These are phyloP conservation scores for Breynia disticha DNA, from an alignment of 441 rosid species.

Conservation along the genomic window DNA sequence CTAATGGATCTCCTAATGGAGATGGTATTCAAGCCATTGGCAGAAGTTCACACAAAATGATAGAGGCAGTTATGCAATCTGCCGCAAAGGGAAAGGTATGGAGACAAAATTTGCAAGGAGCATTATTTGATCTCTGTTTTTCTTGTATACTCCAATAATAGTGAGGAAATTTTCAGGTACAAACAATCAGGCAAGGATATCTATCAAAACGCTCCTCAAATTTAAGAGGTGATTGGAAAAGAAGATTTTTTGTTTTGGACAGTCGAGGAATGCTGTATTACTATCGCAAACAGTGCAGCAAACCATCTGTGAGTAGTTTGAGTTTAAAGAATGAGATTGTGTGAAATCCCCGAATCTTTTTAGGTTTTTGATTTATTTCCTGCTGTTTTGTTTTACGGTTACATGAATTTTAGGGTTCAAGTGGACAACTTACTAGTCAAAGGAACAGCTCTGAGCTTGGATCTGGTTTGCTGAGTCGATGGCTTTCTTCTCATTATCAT, in stretches of 20 bases:
- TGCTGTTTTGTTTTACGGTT: constrained; percentile 9
- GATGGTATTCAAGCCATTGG: constrained; percentile 98
- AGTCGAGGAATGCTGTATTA: constrained; percentile 98
- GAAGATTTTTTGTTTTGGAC: constrained; percentile 97
- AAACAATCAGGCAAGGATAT: constrained; percentile 96
- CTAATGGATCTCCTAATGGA: constrained; percentile 93
- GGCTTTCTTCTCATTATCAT: constrained; percentile 88
- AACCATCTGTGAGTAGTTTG: constrained; percentile 68
- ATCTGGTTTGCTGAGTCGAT: constrained; percentile 89
- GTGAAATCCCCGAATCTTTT: constrained; percentile 8
- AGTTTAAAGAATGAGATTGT: constrained; percentile 5
- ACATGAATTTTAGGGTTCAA: constrained; percentile 46
- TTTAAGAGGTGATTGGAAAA: constrained; percentile 98
- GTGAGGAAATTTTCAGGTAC: constrained; percentile 49
- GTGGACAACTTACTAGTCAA: constrained; percentile 71
- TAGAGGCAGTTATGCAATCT: constrained; percentile 98
- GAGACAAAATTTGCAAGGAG: constrained; percentile 7
- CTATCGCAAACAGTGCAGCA: constrained; percentile 84
- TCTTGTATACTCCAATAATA: constrained; percentile 12
- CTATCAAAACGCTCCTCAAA: constrained; percentile 93
- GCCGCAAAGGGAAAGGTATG: constrained; percentile 98
- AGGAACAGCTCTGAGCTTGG: constrained; percentile 96
- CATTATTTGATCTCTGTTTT: constrained; percentile 3
- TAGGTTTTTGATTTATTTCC: constrained; percentile 1
- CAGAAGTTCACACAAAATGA: constrained; percentile 99